phyloP scores from a whole-genome alignment of 805 yeast genomes.

The Saccharomyces mikatae region DNA sequence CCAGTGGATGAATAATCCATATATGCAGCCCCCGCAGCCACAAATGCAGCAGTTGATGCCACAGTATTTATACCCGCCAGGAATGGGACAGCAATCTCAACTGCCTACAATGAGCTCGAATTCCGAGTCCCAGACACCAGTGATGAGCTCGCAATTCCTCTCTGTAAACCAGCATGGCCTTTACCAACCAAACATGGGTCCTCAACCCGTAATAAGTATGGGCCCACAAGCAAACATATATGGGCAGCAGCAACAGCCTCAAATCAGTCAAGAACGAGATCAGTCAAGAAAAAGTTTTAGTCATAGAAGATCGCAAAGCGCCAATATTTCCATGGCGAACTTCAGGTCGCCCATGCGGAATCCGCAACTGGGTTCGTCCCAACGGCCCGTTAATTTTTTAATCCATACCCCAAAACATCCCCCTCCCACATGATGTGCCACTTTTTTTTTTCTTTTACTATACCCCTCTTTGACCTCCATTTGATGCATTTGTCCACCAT shows the following conservation, averaged over 20 bases:
- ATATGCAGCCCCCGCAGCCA: slow-evolving; percentile 1
- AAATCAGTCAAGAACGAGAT: background rate
- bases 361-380: slow-evolving; percentile 6
- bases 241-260: slow-evolving; percentile 1
- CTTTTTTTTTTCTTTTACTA: background rate
- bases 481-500: background rate
- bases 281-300: slow-evolving; percentile 4
- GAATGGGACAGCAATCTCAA: background rate
- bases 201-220: background rate
- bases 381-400: slow-evolving; percentile 24
- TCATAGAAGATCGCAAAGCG: slow-evolving; percentile 26
- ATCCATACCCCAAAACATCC: slow-evolving; percentile 31
- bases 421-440: slow-evolving; percentile 17
- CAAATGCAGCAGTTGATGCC: slow-evolving; percentile 2
- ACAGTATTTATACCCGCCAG: background rate
- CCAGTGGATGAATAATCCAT: background rate
- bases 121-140: background rate
- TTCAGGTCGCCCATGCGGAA: background rate
- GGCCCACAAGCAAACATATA: background rate
- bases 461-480: background rate
- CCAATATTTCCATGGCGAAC: slow-evolving; percentile 10
- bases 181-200: background rate
- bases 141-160: background rate
- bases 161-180: background rate
- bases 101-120: background rate